Evolutionary conservation across 345 rosid species (phyloP).

Genomic region (Gossypium bickii): DNA sequence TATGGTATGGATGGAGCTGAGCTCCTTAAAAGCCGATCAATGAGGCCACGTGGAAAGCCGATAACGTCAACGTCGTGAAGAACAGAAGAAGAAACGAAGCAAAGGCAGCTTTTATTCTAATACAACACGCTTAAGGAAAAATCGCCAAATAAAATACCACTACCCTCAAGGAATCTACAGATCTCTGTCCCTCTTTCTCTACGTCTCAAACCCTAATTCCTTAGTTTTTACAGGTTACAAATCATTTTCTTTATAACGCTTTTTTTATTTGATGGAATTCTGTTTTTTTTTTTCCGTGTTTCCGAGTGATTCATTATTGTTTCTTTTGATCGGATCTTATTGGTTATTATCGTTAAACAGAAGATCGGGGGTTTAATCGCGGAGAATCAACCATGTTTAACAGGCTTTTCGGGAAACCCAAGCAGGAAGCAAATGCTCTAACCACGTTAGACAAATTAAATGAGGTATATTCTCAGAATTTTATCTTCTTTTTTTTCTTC

Average conservation of each 20-base stretch:
- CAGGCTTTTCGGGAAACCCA: constrained; percentile 83
- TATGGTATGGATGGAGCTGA: not conserved
- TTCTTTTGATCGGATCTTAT: constrained; percentile 13
- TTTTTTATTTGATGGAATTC: not conserved
- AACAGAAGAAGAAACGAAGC: not conserved
- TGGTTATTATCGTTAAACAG: constrained; percentile 14
- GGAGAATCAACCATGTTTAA: constrained; percentile 54
- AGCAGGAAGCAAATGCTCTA: constrained; percentile 71
- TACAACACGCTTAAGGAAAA: constrained; percentile 17
- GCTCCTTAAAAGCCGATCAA: not conserved
- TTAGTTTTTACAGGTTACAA: constrained; percentile 11
- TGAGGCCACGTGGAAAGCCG: not conserved
- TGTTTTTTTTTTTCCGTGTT: not conserved
- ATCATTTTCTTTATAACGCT: not conserved
- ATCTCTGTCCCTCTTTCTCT: not conserved
- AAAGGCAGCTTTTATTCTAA: not conserved
- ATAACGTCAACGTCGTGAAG: not conserved
- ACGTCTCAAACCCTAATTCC: not conserved
- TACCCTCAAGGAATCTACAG: not conserved
- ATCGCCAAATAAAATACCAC: not conserved
- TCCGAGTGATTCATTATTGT: constrained; percentile 9
- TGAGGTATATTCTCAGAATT: constrained; percentile 31
- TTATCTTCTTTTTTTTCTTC: too few species aligned
- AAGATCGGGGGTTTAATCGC: constrained; percentile 30
- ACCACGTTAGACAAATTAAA: constrained; percentile 69